Conservation (phyloP, 495 filamentous ascomycete species). For the Penicillium longicatenatum region DNA sequence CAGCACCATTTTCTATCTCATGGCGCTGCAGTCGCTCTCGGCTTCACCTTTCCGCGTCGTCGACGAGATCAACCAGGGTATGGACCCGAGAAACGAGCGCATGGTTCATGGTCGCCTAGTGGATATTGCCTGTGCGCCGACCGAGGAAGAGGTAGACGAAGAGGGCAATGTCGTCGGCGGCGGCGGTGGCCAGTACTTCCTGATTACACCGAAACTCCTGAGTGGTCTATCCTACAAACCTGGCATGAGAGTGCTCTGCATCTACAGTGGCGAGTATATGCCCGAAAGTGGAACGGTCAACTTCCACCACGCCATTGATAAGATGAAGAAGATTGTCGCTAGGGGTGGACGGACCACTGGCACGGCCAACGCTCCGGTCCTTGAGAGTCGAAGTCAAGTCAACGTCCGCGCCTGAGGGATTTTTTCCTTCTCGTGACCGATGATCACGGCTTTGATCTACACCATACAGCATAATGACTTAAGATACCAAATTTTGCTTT, state of each 20-base stretch:
- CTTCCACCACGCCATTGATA: slow-evolving; percentile 35
- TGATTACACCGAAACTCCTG: slow-evolving; percentile 97
- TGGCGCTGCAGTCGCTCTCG: slow-evolving; percentile 93
- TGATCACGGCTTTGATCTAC: slow-evolving; percentile 1
- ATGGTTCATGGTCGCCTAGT: slow-evolving; percentile 98
- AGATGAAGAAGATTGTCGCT: slow-evolving; percentile 30
- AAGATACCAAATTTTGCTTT: slow-evolving; percentile 1
- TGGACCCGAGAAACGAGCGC: slow-evolving; percentile 97
- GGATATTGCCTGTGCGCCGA: slow-evolving; percentile 74
- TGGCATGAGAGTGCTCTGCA: slow-evolving; percentile 91
- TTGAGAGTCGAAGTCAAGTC: slow-evolving; percentile 17
- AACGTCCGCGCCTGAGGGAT: slow-evolving; percentile 30
- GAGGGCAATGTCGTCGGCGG: slow-evolving; percentile 26
- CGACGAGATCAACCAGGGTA: slow-evolving; percentile 99
- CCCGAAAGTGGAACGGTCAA: slow-evolving; percentile 52
- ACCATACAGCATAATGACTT: slow-evolving; percentile 1
- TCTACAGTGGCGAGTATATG: slow-evolving; percentile 91
- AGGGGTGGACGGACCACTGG: slow-evolving; percentile 3
- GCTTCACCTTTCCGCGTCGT: slow-evolving; percentile 98
- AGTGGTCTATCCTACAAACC: slow-evolving; percentile 80
- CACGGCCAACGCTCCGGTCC: slow-evolving; percentile 22
- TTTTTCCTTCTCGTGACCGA: slow-evolving; percentile 14
- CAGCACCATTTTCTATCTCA: slow-evolving; percentile 98
- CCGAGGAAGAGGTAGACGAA: slow-evolving; percentile 19
- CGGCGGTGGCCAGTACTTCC: slow-evolving; percentile 72